Evolutionary conservation across 176 grass and related monocot genomes (phyloP), one percentile per base, ranked within the genome.

Genomic region (Aegilops speltoides): DNA sequence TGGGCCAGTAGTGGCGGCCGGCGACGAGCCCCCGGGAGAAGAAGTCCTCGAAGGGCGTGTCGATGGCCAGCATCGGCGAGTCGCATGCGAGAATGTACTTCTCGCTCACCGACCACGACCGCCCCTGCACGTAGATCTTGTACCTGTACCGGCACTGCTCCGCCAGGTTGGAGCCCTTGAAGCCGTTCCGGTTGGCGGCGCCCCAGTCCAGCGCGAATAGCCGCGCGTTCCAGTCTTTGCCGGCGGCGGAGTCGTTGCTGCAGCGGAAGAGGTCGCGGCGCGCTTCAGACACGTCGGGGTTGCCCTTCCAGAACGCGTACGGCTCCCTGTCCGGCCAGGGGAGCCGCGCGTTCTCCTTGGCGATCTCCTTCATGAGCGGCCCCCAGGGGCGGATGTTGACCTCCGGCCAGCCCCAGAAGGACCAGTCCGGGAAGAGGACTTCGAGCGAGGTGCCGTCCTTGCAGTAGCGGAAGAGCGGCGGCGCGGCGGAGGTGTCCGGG

Each of bases 361-460:
- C 32, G 28, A 93, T 77, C 79, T 98, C 95, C 68, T 92, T 81
- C 14, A 93, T 33, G 33, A 98, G 79, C 62, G 83, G 87, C 59
- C 62, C 89, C 95, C 95, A 98, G 0, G 95, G 91, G 0, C 87
- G 87, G 84, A 98, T 82, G 77, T 93, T 92, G 0, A 95, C 52
- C 86, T 98, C 95, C 32, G 93, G 72, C 93, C 95, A 98, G 7
- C 95, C 95, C 95, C 95, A 95, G 91, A 98, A 98, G 80, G 95
- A 95, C 93, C 95, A 98, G 83, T 98, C 95, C 1, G 95, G 95
- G 79, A 95, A 98, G 40, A 98, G 83, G 59, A 98, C 68, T 62
- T 98, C 95, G 1, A 93, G 32, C 9, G 93, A 90, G 41, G 72
- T 4, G 59, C 68, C 68, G 61, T 98, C 95, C 86, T 98, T 98